Evolutionary conservation across 73 alveolate species (phyloP).

Genomic region (Blepharisma stoltei): DNA sequence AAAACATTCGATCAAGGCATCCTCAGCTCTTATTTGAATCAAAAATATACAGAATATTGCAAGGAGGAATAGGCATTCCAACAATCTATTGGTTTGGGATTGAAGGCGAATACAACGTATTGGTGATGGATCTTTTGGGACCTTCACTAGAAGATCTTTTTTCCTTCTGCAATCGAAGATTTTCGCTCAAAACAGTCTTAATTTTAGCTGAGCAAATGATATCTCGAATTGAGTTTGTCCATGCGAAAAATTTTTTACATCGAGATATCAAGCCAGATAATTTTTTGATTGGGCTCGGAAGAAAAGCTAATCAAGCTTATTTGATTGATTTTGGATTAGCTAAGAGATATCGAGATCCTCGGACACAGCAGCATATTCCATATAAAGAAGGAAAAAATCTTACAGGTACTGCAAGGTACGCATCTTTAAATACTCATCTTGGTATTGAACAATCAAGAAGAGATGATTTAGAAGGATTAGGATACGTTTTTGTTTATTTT

Average conservation of each 20-base stretch:
- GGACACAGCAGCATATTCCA: slow-evolving; percentile 73
- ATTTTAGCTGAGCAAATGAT: slow-evolving; percentile 78
- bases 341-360: slow-evolving; percentile 71
- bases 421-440: slow-evolving; percentile 88
- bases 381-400: slow-evolving; percentile 87
- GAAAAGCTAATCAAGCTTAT: slow-evolving; percentile 71
- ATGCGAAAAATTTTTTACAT: slow-evolving; percentile 81
- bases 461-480: slow-evolving; percentile 86
- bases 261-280: slow-evolving; percentile 95
- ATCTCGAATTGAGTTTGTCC: slow-evolving; percentile 73
- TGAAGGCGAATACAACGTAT: slow-evolving; percentile 72
- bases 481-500: slow-evolving; percentile 75
- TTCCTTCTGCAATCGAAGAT: slow-evolving; percentile 58
- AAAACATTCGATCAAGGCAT: slow-evolving; percentile 69
- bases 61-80: slow-evolving; percentile 75
- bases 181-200: slow-evolving; percentile 74
- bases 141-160: slow-evolving; percentile 79
- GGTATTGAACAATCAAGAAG: slow-evolving; percentile 89
- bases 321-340: slow-evolving; percentile 94
- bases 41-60: slow-evolving; percentile 64
- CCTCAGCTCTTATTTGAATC: slow-evolving; percentile 91
- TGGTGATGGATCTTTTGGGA: slow-evolving; percentile 88
- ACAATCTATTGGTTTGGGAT: slow-evolving; percentile 59
- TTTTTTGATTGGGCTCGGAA: slow-evolving; percentile 81
- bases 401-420: slow-evolving; percentile 95